Evolutionary conservation across 2,329 filamentous ascomycete genomes (phyloP), one percentile per base, ranked within the genome.

Genomic region (Trichoderma afroharzianum): DNA sequence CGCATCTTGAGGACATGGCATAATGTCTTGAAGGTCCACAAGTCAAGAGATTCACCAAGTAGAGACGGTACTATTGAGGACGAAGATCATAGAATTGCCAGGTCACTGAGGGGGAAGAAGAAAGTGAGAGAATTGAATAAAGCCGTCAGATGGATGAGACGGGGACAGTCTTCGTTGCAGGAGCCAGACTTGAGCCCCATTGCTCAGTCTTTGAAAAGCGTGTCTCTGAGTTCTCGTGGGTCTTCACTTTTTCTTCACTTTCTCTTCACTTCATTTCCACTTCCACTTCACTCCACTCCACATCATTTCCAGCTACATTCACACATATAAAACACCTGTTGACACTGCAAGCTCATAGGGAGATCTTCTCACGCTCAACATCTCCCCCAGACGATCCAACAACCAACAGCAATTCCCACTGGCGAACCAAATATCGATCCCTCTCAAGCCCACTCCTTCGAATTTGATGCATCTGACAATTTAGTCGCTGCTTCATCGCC

Each of bases 101-200:
- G 82, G 73, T 86, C 81, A 26, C 81, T 83, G 69, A 77, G 75
- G 30, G 78, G 79, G 12, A 86, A 86, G 74, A 78, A 82, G 33
- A 78, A 76, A 3, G 76, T 83, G n/a, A 73, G 75, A 59, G 71
- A 75, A 26, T 68, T 72, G 76, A 79, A 47, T 71, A 77, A 28
- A 76, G 81, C 69, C 74, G 77, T 85, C 3, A 82, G 76, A 73
- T 88, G 85, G 87, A 82, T 79, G 69, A 81, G 81, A 28, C 80
- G 83, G 28, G 83, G 85, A 69, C 88, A 86, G 87, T 86, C 84
- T 5, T 87, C 85, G 4, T 82, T 82, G 1, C 83, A 83, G 28
- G 85, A 87, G 72, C 85, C 86, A 12, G 79, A 79, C 8, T 75
- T 88, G 59, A 87, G 84, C 64, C 85, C 85, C 14, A 86, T 87